Evolutionary conservation across 1,139 yeast species (phyloP).

Genomic region (Debaryomyces robertsiae): DNA sequence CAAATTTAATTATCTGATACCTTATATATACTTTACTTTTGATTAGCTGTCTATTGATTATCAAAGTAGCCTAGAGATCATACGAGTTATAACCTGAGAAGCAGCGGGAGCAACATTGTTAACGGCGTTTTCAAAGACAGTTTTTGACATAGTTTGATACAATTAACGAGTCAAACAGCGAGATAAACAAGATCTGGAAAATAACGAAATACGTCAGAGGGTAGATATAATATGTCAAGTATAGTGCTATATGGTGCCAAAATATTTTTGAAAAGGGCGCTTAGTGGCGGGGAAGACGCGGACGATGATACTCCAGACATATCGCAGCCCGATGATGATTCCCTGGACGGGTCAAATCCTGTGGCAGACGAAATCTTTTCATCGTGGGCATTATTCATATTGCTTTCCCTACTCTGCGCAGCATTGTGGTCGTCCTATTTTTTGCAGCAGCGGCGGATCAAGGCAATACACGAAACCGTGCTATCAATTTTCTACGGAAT

Average conservation of each 20-base stretch:
- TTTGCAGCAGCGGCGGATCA: slow-evolving; percentile 85
- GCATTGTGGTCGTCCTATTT: slow-evolving; percentile 96
- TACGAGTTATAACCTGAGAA: too few relatives aligned
- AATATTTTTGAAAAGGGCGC: slow-evolving; percentile 32
- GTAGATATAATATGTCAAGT: slow-evolving; percentile 27
- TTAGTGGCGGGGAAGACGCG: slow-evolving; percentile 26
- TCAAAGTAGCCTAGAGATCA: too few relatives aligned
- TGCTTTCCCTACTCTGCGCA: slow-evolving; percentile 74
- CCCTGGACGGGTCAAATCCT: slow-evolving; percentile 69
- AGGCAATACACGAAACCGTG: slow-evolving; percentile 96
- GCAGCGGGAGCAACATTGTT: too few relatives aligned
- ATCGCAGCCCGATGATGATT: slow-evolving; percentile 60
- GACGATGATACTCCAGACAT: slow-evolving; percentile 52
- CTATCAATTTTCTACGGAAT: slow-evolving; percentile 94
- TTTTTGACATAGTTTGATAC: too few relatives aligned
- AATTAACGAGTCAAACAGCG: too few relatives aligned
- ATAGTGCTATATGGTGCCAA: slow-evolving; percentile 30
- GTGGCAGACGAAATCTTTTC: slow-evolving; percentile 95
- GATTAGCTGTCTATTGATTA: too few relatives aligned
- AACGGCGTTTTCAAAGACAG: too few relatives aligned
- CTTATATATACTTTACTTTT: background rate
- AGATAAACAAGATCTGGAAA: background rate
- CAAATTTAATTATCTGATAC: background rate
- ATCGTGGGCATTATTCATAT: slow-evolving; percentile 94
- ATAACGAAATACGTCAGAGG: background rate